Conservation (phyloP, 768 basidiomycete genomes). For the Pulveroboletus sp. region DNA sequence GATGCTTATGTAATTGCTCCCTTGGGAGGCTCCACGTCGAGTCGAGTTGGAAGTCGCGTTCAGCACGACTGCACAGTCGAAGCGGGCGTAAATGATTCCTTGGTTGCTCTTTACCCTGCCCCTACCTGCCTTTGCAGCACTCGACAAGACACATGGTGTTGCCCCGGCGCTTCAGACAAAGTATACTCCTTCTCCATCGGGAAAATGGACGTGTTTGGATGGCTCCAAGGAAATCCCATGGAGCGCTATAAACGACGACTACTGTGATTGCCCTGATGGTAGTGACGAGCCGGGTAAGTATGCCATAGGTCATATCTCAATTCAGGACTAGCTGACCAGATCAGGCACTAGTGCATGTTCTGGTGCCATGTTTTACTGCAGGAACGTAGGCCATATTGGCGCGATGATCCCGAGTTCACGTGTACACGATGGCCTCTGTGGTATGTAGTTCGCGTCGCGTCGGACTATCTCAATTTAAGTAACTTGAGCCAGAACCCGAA, state of each 20-base stretch:
- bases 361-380: conserved; percentile 75
- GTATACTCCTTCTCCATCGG: conserved; percentile 51
- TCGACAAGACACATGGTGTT: conserved; percentile 58
- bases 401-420: conserved; percentile 72
- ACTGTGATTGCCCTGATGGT: conserved; percentile 92
- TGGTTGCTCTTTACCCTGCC: conserved; percentile 45
- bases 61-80: not conserved
- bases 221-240: conserved; percentile 76
- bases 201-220: conserved; percentile 78
- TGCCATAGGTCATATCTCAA: conserved; percentile 5
- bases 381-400: conserved; percentile 86
- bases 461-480: conserved; percentile 13
- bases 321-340: conserved; percentile 7
- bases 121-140: conserved; percentile 37
- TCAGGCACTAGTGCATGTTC: conserved; percentile 85
- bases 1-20: conserved; percentile 20
- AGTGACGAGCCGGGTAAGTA: conserved; percentile 88
- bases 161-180: conserved; percentile 50
- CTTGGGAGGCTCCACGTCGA: not conserved
- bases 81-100: conserved; percentile 39
- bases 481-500: conserved; percentile 60
- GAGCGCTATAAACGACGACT: conserved; percentile 88
- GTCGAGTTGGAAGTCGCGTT: not conserved
- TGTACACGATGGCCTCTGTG: conserved; percentile 92
- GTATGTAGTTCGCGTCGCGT: conserved; percentile 42